Evolutionary conservation across 1,284 basidiomycete species (phyloP), one percentile per base, ranked within the genome.

Genomic region (Apiotrichum gracile): DNA sequence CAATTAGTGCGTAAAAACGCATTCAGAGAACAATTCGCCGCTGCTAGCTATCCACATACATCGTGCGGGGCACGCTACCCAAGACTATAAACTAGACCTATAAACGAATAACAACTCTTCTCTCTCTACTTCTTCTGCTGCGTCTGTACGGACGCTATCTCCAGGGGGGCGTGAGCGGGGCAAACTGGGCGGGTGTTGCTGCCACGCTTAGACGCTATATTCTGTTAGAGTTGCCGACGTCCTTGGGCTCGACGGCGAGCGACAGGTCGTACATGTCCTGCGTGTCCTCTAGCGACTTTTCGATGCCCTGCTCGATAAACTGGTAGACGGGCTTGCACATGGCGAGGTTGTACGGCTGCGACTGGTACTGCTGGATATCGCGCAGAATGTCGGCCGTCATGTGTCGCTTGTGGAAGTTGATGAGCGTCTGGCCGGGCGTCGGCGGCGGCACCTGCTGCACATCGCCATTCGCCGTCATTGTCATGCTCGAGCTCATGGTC

Each of bases 361-460:
- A 81, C 73, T 99, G 96, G 83, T 93, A 97, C 38, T 91, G 86
- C 68, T 94, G 89, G 69, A 98, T 97, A 71, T 98, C 93, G 55
- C 87, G 84, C 63, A 99, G 91, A 61, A 97, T 87, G 67, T 97
- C 92, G 10, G 91, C 91, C 0, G 91, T 86, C 72, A 90, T 90
- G 66, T 89, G 85, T 10, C 93, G 85, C 75, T 99, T 98, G 69
- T 86, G 85, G 77, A 98, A 98, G 76, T 99, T 97, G 78, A 98
- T 86, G 61, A 97, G 79, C 29, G 40, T 29, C 16, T 35, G 57
- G 8, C 34, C 34, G 10, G 33, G 43, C 21, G 41, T 37, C 43
- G 19, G 29, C 16, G 40, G 40, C 41, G 25, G 25, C 31, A 5
- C 4, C 19, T 33, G 29, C 12, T 31, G 31, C 31, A n/a, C n/a